phyloP scores from a whole-genome alignment of 225 moss, liverwort and hornwort species.

The Pleurozium schreberi region DNA sequence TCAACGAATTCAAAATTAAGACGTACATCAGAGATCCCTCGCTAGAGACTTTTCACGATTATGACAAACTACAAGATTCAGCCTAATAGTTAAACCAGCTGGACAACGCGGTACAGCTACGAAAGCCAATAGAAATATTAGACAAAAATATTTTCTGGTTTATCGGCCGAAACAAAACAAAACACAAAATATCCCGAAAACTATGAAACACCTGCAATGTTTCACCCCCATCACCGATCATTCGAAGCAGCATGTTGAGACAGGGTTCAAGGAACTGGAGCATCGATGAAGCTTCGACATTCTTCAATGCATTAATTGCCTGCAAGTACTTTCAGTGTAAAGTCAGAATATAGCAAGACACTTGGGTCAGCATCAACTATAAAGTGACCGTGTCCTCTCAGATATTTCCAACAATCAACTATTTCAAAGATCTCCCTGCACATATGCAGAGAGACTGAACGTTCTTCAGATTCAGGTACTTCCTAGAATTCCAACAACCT shows the following conservation, averaged over 20 bases:
- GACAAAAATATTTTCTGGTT: not conserved
- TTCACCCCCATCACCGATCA: slow-evolving; percentile 99
- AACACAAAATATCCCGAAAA: not conserved
- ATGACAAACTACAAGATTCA: not conserved
- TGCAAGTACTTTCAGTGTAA: slow-evolving; percentile 7
- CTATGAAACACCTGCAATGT: slow-evolving; percentile 63
- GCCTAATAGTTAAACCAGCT: not conserved
- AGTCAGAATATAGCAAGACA: not conserved
- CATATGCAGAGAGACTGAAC: not conserved
- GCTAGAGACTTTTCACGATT: not conserved
- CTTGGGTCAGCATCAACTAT: not conserved
- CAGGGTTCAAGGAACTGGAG: slow-evolving; percentile 95
- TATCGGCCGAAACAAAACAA: not conserved
- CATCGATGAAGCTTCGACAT: slow-evolving; percentile 93
- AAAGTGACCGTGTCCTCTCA: not conserved
- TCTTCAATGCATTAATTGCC: slow-evolving; percentile 97
- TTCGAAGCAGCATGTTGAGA: slow-evolving; percentile 95
- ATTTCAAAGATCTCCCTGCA: slow-evolving; percentile 13
- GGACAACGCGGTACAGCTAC: not conserved
- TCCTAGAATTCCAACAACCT: not conserved
- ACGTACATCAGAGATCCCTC: not conserved
- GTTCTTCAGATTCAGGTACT: not conserved
- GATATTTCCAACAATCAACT: not conserved
- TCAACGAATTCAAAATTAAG: not conserved
- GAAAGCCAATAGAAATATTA: not conserved